Conservation (phyloP, 108 stramenopile species). For the Nitzschia palea region DNA sequence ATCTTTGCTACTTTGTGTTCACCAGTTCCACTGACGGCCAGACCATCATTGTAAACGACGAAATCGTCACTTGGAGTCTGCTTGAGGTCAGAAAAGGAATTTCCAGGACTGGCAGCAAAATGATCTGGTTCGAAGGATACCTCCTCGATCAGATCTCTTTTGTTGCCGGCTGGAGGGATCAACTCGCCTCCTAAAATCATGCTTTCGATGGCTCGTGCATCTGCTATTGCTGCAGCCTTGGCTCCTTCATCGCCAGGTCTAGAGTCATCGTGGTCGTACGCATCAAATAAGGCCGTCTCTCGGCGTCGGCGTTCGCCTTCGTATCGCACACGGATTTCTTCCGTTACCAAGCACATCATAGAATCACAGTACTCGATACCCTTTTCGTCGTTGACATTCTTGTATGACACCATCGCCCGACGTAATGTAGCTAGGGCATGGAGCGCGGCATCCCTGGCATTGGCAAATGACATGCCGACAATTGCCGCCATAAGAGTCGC, state of each 20-base stretch:
- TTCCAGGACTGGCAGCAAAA: background rate
- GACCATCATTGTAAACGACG: constrained; percentile 62
- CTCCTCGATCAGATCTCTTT: constrained; percentile 17
- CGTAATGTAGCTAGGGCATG: constrained; percentile 59
- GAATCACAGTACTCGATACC: constrained; percentile 42
- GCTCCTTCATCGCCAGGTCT: constrained; percentile 28
- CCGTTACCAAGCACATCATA: constrained; percentile 44
- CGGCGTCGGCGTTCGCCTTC: constrained; percentile 68
- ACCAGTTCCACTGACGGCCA: constrained; percentile 19
- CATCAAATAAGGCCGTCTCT: constrained; percentile 69
- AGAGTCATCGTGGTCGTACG: constrained; percentile 43
- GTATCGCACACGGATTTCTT: constrained; percentile 73
- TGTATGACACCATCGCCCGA: constrained; percentile 40
- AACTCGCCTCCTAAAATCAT: constrained; percentile 71
- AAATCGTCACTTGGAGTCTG: constrained; percentile 55
- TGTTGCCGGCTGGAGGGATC: constrained; percentile 28
- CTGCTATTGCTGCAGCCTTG: constrained; percentile 31
- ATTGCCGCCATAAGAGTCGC: constrained; percentile 71
- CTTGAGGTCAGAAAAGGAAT: background rate
- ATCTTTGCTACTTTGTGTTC: constrained; percentile 40
- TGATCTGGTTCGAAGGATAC: constrained; percentile 16
- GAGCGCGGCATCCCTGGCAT: constrained; percentile 71
- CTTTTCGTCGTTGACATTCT: constrained; percentile 38
- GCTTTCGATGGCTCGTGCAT: constrained; percentile 63
- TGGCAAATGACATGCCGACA: constrained; percentile 75